A percentile compares a stretch with the other conserved stretches of the same genome.
Evolutionary conservation across 1,284 basidiomycete genomes (phyloP).

Genomic region (Gymnopus androsaceus): DNA sequence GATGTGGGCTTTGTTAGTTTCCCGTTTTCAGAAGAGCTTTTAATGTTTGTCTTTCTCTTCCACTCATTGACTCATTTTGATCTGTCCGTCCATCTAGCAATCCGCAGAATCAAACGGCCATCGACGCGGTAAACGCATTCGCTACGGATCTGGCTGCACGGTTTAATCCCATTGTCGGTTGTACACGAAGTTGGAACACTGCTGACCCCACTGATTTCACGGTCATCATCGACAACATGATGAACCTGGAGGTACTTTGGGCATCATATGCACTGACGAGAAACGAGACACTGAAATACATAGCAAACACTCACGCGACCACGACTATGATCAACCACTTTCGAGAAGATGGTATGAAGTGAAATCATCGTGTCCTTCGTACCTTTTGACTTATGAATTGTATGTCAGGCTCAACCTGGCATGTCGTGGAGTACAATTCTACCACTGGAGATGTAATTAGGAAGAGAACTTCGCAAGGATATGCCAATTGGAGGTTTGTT

Average conservation of each 20-base stretch:
- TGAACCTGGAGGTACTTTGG: conserved; percentile 71
- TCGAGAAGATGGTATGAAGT: conserved; percentile 53
- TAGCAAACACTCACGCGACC: conserved; percentile 65
- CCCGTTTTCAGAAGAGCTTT: conserved; percentile 59
- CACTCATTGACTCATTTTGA: background rate
- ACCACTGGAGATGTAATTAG: conserved; percentile 60
- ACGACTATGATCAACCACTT: conserved; percentile 70
- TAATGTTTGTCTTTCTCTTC: conserved; percentile 34
- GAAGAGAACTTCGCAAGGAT: conserved; percentile 63
- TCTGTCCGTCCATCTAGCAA: conserved; percentile 33
- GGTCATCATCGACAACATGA: conserved; percentile 78
- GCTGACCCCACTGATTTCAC: conserved; percentile 57
- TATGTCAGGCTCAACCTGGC: conserved; percentile 60
- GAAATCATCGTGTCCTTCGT: background rate
- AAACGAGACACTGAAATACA: conserved; percentile 57
- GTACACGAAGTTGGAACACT: conserved; percentile 59
- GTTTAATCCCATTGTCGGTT: conserved; percentile 47
- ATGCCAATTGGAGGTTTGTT: conserved; percentile 50
- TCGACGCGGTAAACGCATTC: conserved; percentile 43
- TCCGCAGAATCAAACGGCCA: conserved; percentile 46
- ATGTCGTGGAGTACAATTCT: conserved; percentile 68
- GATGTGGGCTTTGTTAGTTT: conserved; percentile 73
- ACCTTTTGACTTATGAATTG: background rate
- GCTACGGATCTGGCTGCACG: conserved; percentile 45
- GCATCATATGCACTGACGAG: conserved; percentile 55